A percentile compares a stretch with the other conserved stretches of the same genome.
Conservation (phyloP, 768 basidiomycete genomes). For the Lactarius sp. region DNA sequence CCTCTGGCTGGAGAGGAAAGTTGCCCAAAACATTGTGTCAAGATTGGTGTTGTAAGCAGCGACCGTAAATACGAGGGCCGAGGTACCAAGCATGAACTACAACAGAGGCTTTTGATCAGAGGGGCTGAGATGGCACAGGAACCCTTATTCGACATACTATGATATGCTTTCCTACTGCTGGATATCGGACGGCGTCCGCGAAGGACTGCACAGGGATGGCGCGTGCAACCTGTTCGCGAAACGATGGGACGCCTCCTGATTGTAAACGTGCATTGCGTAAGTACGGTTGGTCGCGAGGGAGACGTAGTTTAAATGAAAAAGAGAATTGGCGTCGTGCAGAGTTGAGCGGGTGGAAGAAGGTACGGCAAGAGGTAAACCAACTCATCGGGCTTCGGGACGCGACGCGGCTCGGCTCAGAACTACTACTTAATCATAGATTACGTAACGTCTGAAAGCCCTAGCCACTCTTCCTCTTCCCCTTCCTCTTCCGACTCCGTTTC, state of each 20-base stretch:
- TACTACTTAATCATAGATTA: not conserved
- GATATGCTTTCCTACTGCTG: conserved; percentile 49
- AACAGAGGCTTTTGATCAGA: not conserved
- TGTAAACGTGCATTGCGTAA: conserved; percentile 14
- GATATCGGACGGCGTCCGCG: conserved; percentile 43
- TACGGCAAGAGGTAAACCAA: conserved; percentile 6
- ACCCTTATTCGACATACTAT: conserved; percentile 37
- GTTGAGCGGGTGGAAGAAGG: not conserved
- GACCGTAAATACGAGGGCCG: conserved; percentile 22
- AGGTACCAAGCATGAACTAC: conserved; percentile 24
- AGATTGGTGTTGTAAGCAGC: conserved; percentile 23
- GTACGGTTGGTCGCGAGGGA: conserved; percentile 2
- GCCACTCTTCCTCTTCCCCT: conserved; percentile 29
- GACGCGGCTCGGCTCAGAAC: not conserved
- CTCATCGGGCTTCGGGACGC: conserved; percentile 17
- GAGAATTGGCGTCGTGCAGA: conserved; percentile 18
- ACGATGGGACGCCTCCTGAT: conserved; percentile 27
- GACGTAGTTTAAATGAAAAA: conserved; percentile 5
- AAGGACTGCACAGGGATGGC: conserved; percentile 37
- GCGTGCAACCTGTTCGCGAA: conserved; percentile 36
- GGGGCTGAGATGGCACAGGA: not conserved
- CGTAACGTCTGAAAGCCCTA: conserved; percentile 12
- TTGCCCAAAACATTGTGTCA: conserved; percentile 16
- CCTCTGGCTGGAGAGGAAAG: conserved; percentile 3
- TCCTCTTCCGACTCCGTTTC: conserved; percentile 37